Percentiles rank a stretch among this genome's conserved stretches.
These are phyloP conservation scores for Mycena crocata DNA, from an alignment of 768 basidiomycete genomes.

Conservation along the genomic window DNA sequence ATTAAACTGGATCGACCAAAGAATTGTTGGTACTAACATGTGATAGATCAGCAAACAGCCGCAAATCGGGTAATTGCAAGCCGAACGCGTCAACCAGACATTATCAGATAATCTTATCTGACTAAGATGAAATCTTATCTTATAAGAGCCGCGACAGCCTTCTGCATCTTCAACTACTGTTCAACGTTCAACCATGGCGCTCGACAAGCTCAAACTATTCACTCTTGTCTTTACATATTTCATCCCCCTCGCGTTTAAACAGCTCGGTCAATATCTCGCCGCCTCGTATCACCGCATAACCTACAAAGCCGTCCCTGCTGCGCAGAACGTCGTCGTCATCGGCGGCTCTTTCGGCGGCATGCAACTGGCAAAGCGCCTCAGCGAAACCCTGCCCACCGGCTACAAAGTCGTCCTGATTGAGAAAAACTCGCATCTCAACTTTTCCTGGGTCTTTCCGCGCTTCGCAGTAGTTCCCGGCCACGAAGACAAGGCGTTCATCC, in stretches of 20 bases:
- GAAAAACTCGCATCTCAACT: conserved; percentile 10
- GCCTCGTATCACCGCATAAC: background rate
- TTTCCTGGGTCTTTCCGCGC: conserved; percentile 11
- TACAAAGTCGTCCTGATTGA: conserved; percentile 7
- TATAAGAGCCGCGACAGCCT: background rate
- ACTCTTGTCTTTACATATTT: background rate
- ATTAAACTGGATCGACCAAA: too few species aligned
- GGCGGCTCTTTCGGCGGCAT: conserved; percentile 20
- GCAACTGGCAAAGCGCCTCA: conserved; percentile 39
- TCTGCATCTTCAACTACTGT: background rate
- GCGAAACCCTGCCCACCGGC: conserved; percentile 22
- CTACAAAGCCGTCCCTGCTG: conserved; percentile 8
- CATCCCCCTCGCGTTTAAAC: background rate
- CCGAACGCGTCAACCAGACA: conserved; percentile 15
- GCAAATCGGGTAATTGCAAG: too few species aligned
- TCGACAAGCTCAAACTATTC: background rate
- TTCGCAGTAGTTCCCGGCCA: conserved; percentile 10
- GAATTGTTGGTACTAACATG: too few species aligned
- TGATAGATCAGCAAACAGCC: too few species aligned
- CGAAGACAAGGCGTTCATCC: conserved; percentile 12
- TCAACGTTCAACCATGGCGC: background rate
- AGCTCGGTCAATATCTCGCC: background rate
- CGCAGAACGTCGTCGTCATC: conserved; percentile 10
- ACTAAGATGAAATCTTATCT: background rate
- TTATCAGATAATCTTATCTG: background rate